phyloP scores from a whole-genome alignment of 768 basidiomycete species.

The Myochromella boudieri region DNA sequence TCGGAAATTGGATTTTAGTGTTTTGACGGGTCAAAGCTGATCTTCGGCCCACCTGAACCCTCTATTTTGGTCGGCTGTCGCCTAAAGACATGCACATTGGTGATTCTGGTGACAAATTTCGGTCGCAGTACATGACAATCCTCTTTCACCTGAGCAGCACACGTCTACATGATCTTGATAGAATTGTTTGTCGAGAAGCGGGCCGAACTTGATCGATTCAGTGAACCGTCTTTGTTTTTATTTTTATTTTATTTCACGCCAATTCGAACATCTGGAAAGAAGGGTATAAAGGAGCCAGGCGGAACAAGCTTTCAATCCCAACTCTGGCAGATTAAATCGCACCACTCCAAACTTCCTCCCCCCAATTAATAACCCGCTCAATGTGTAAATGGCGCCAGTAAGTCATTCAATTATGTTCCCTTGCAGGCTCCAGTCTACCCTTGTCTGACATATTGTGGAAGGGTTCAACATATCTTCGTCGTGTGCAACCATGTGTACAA shows the following conservation, averaged over 20 bases:
- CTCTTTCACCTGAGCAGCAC: constrained; percentile 14
- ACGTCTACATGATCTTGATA: constrained; percentile 20
- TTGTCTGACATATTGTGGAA: constrained; percentile 28
- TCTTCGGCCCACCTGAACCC: constrained; percentile 7
- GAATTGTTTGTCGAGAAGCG: constrained; percentile 11
- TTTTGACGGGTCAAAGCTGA: constrained; percentile 18
- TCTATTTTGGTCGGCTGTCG: constrained; percentile 14
- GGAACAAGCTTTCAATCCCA: constrained; percentile 8
- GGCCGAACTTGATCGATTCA: constrained; percentile 20
- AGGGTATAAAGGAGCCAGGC: constrained; percentile 13
- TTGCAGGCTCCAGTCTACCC: constrained; percentile 13
- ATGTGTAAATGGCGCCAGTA: constrained; percentile 82
- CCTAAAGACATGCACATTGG: constrained; percentile 8
- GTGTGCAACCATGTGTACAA: constrained; percentile 54
- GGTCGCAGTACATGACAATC: constrained; percentile 12
- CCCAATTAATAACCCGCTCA: constrained; percentile 19
- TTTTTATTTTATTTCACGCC: constrained; percentile 15
- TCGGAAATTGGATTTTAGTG: constrained; percentile 19
- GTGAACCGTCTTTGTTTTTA: constrained; percentile 9
- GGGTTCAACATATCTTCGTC: constrained; percentile 64
- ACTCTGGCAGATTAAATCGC: constrained; percentile 4
- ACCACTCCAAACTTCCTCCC: constrained; percentile 18
- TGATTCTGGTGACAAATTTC: constrained; percentile 15
- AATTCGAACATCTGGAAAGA: constrained; percentile 3
- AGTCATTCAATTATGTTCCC: constrained; percentile 17